Percentiles rank a stretch among this genome's conserved stretches.
phyloP scores from a whole-genome alignment of 345 rosid species.

The Passiflora organensis region DNA sequence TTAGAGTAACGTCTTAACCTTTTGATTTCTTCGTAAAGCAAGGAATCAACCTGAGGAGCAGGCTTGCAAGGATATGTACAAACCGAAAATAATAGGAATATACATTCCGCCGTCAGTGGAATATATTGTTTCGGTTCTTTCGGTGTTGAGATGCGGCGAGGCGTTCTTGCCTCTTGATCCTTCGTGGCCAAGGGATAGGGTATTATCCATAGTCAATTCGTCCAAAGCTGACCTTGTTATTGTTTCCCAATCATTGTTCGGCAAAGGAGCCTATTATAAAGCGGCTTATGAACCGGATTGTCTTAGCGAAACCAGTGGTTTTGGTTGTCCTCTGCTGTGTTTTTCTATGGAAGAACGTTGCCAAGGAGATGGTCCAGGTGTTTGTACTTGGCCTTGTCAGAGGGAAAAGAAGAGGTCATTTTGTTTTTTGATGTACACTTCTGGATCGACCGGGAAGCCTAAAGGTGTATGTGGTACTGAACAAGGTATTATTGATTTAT shows the following conservation, averaged over 20 bases:
- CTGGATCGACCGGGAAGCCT: slow-evolving; percentile 89
- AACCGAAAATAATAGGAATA: slow-evolving; percentile 60
- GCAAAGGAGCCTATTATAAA: slow-evolving; percentile 32
- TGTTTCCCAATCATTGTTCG: slow-evolving; percentile 41
- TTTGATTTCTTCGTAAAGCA: neutral
- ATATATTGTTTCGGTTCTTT: slow-evolving; percentile 67
- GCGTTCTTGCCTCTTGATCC: slow-evolving; percentile 88
- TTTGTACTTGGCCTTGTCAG: slow-evolving; percentile 52
- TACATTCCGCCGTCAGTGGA: slow-evolving; percentile 79
- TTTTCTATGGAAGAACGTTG: slow-evolving; percentile 46
- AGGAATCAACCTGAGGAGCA: slow-evolving; percentile 7
- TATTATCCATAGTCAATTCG: slow-evolving; percentile 45
- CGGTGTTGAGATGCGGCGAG: slow-evolving; percentile 75
- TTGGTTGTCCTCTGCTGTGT: slow-evolving; percentile 28
- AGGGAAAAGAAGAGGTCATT: slow-evolving; percentile 40
- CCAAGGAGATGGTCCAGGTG: slow-evolving; percentile 9
- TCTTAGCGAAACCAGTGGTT: no score
- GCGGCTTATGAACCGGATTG: no score
- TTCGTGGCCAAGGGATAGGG: slow-evolving; percentile 77
- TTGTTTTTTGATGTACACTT: slow-evolving; percentile 85
- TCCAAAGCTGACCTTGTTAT: slow-evolving; percentile 52
- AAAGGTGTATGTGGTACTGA: slow-evolving; percentile 95
- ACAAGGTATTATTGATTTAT: slow-evolving; percentile 40
- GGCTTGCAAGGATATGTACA: slow-evolving; percentile 5
- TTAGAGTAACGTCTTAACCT: neutral